Evolutionary conservation across 768 basidiomycete species (phyloP), one percentile per base, ranked within the genome.

Genomic region (Hygrocybe coccinea): DNA sequence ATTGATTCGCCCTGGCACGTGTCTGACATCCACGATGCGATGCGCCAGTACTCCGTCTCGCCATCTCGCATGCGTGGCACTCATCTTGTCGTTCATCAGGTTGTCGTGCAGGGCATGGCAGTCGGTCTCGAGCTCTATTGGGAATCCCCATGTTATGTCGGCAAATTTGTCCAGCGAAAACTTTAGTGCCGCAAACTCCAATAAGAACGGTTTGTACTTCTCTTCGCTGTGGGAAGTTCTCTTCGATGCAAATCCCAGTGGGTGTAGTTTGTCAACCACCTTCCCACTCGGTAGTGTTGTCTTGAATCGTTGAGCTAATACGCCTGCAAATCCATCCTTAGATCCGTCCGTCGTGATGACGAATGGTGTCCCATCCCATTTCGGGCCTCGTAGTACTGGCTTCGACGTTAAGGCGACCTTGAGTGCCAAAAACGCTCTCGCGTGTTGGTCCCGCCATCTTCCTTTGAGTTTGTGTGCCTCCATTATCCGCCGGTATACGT

Each of bases 171-270:
- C 68, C 0, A 71, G 33, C 0, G 53, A 47, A 50, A 61, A 73
- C 39, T 76, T 74, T 15, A 76, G 60, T 1, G 67, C 72, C 0
- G 71, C 69, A 45, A 76, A 74, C 47, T 76, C 70, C 0, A 74
- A 58, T 0, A 74, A 8, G 36, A 67, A 76, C 0, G 72, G 73
- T 51, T 63, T 63, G 59, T 74, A 75, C 2, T 55, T 53, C 34
- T 66, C 64, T 53, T 75, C 70, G 0, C 61, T 38, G 0, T 29
- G n/a, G 1, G 73, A 68, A 1, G 72, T 74, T 0, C 65, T 37
- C 52, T 74, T 76, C 0, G 72, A 75, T 0, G 62, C 62, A 53
- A 68, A 74, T 8, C 56, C 72, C 1, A 74, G 56, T 0, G 73
- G 71, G 21, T 46, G 44, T 22, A 17, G 5, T 46, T 22, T 46